These are phyloP conservation scores for Populus tomentosa DNA, from an alignment of 441 rosid genomes.

Conservation along the genomic window DNA sequence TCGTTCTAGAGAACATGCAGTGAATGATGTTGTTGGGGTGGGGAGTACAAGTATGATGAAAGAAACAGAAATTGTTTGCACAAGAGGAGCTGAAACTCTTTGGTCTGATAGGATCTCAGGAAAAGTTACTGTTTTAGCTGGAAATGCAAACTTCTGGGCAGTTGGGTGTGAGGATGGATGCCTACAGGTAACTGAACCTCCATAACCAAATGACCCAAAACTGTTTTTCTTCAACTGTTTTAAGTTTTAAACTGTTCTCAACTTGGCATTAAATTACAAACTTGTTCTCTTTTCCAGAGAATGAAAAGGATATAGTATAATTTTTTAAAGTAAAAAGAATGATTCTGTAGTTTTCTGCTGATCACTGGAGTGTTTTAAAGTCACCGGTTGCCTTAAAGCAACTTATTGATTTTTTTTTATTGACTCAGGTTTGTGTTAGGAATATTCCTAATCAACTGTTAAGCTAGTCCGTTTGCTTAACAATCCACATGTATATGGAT, in stretches of 20 bases:
- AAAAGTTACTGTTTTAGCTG: slow-evolving; percentile 87
- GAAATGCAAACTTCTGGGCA: slow-evolving; percentile 97
- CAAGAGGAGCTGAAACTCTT: slow-evolving; percentile 60
- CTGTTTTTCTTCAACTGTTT: neutral
- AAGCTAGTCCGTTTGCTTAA: too few species aligned
- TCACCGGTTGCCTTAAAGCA: neutral
- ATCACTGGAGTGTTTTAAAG: neutral
- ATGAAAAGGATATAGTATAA: neutral
- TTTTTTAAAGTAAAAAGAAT: neutral
- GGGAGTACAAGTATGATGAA: slow-evolving; percentile 58
- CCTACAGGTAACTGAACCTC: slow-evolving; percentile 58
- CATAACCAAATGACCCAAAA: neutral
- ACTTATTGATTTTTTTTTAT: too few species aligned
- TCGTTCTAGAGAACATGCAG: slow-evolving; percentile 66
- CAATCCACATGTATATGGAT: neutral
- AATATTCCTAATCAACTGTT: too few species aligned
- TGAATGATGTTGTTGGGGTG: slow-evolving; percentile 70
- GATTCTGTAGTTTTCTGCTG: neutral
- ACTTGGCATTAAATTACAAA: neutral
- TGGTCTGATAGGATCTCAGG: slow-evolving; percentile 93
- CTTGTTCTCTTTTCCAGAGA: neutral
- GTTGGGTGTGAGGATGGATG: slow-evolving; percentile 97
- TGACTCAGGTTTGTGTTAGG: too few species aligned
- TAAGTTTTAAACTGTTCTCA: neutral
- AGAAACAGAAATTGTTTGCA: slow-evolving; percentile 83